Conservation (phyloP, 78 protist genomes). For the Speleostelium caveatum region DNA sequence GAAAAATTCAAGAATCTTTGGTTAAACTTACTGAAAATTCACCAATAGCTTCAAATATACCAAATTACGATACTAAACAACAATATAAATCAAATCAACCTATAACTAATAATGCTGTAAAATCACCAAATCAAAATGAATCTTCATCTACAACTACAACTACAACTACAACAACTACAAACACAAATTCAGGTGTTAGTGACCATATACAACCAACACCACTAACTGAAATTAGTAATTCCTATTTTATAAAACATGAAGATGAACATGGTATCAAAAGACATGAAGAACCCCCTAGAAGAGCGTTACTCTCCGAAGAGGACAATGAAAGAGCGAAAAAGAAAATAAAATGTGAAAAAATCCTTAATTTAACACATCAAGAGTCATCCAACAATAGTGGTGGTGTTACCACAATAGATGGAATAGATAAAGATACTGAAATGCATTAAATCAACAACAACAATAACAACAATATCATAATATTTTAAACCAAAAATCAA, state of each 20-base stretch:
- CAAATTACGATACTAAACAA: slow-evolving; percentile 46
- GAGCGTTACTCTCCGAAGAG: slow-evolving; percentile 47
- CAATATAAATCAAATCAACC: neutral
- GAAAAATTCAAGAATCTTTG: slow-evolving; percentile 50
- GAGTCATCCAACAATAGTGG: slow-evolving; percentile 1
- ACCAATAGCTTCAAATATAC: slow-evolving; percentile 5
- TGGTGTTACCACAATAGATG: neutral
- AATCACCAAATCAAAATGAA: neutral
- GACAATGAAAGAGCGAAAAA: slow-evolving; percentile 69
- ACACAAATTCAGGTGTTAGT: neutral
- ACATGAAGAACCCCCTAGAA: slow-evolving; percentile 42
- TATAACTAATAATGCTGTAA: neutral
- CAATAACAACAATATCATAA: no score
- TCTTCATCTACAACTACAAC: neutral
- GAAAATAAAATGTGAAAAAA: slow-evolving; percentile 56
- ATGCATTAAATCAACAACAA: neutral
- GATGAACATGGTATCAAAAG: slow-evolving; percentile 10
- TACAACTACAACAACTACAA: neutral
- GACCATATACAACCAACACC: slow-evolving; percentile 65
- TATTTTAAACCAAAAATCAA: no score
- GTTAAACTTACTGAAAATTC: slow-evolving; percentile 47
- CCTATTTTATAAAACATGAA: slow-evolving; percentile 36
- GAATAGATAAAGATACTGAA: slow-evolving; percentile 15
- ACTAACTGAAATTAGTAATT: slow-evolving; percentile 23
- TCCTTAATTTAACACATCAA: slow-evolving; percentile 31